Percentiles rank a stretch among this genome's conserved stretches.
These are phyloP conservation scores for Zygnema circumcarinatum DNA, from an alignment of 139 green algal species.

Conservation along the genomic window DNA sequence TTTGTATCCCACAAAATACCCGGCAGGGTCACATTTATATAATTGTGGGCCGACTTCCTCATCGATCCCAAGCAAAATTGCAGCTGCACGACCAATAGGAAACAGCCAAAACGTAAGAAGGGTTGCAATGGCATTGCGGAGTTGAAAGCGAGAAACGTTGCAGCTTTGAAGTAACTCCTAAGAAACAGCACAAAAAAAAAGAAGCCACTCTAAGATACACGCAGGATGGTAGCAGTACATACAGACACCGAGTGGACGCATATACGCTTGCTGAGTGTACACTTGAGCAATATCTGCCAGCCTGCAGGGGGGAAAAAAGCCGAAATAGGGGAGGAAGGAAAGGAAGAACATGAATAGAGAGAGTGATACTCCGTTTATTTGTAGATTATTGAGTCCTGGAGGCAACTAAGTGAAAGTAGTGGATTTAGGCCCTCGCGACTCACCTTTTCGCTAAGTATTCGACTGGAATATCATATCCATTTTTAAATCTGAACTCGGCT, in stretches of 20 bases:
- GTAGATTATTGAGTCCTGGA: too few relatives aligned
- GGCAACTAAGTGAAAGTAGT: too few relatives aligned
- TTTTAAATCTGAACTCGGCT: constrained; percentile 93
- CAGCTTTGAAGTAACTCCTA: too few relatives aligned
- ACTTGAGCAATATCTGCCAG: constrained; percentile 97
- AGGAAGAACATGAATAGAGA: constrained; percentile 14
- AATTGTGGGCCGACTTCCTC: constrained; percentile 93
- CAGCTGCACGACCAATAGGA: constrained; percentile 56
- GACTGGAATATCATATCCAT: constrained; percentile 98
- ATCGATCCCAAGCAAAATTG: constrained; percentile 92
- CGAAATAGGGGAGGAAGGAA: constrained; percentile 6
- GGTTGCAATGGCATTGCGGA: too few relatives aligned
- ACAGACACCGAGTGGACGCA: constrained; percentile 64
- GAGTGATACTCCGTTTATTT: too few relatives aligned
- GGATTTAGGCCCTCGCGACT: too few relatives aligned
- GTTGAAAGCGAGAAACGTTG: background rate
- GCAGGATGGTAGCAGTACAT: constrained; percentile 6
- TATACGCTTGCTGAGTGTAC: constrained; percentile 89
- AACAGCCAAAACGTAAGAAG: too few relatives aligned
- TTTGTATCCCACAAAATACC: constrained; percentile 98
- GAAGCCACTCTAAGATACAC: background rate
- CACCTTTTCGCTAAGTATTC: too few relatives aligned
- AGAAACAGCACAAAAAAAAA: constrained; percentile 4
- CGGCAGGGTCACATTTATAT: constrained; percentile 97
- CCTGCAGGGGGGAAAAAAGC: constrained; percentile 31